These are phyloP conservation scores for Diutina ranongensis DNA, from an alignment of 1,139 yeast species.

Conservation along the genomic window DNA sequence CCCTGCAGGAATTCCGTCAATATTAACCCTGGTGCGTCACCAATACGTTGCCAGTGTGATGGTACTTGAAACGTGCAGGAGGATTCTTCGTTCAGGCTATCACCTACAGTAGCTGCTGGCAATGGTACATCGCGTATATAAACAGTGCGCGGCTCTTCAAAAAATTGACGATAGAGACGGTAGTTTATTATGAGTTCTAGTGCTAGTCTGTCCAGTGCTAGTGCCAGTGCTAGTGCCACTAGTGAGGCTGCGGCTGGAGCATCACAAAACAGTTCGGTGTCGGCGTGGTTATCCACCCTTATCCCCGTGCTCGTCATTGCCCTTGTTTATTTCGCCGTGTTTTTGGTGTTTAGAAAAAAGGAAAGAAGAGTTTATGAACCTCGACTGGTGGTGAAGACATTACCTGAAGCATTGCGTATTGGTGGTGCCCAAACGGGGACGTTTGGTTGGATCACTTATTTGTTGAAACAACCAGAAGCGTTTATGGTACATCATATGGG, in stretches of 20 bases:
- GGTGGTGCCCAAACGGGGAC: constrained; percentile 47
- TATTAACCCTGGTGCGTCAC: too few species aligned
- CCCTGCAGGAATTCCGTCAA: too few species aligned
- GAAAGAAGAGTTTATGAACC: constrained; percentile 76
- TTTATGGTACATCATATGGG: constrained; percentile 73
- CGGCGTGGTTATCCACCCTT: constrained; percentile 29
- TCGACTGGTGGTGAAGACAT: constrained; percentile 37
- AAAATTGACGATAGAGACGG: too few species aligned
- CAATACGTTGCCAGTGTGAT: not conserved
- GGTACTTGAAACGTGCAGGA: not conserved
- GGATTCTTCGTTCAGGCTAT: too few species aligned
- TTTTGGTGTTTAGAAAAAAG: constrained; percentile 53
- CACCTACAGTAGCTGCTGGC: too few species aligned
- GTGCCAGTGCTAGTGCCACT: not conserved
- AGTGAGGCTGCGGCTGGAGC: not conserved
- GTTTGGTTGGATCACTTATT: constrained; percentile 41
- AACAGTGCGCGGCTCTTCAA: not conserved
- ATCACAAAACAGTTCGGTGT: constrained; percentile 18
- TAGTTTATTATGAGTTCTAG: constrained; percentile 2
- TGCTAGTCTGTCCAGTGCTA: not conserved
- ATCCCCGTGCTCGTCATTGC: constrained; percentile 38
- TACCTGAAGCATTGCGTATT: constrained; percentile 34
- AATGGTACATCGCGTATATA: not conserved
- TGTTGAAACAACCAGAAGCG: constrained; percentile 47
- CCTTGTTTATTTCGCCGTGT: constrained; percentile 40